Base-by-base conservation (phyloP, 2,329 filamentous ascomycete species). In the Fusarium piperis region DNA sequence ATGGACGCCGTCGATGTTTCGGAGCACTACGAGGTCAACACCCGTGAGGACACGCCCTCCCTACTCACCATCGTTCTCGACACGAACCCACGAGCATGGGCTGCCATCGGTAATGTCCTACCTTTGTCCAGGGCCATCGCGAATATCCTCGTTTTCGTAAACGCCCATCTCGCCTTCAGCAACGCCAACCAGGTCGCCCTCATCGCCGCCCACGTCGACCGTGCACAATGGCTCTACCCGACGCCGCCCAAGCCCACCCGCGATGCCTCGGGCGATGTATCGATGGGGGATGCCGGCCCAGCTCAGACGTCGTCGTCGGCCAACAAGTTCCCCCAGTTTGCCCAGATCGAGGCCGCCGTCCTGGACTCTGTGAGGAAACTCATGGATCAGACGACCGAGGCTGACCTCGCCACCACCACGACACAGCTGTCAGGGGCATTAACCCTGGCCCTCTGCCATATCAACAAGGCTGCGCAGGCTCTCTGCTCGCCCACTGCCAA, bases 31-130 rank as follows among this genome's bases (percentile, higher is more conserved):
- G 86, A 89, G 80, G 83, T 86, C 76, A 83, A 83, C 70, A 83
- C 84, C 48, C 85, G 82, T 58, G 87, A 86, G 62, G 88, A 89
- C 70, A 84, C 88, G 6, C 94, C 96, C 1, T 97, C 95, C 15
- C 91, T 99, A 36, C 90, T 98, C 59, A 92, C 94, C 74, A 91
- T 99, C 77, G 88, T 99, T 78, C 89, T 99, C 84, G 96, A 99
- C 84, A 98, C 95, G 28, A 99, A 99, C 80, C 96, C 96, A 3
- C 93, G 95, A 76, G 95, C 96, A 76, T 97, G 96, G 96, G 91
- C 93, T 8, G 87, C 93, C 67, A 89, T 98, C 48, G 86, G 91
- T 67, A 83, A 90, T 63, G 89, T 89, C 33, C 90, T 98, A 9
- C 90, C 95, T 30, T 89, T 99, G 67, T 93, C 93, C 56, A 92